phyloP scores from a whole-genome alignment of 2,329 filamentous ascomycete species.

The Fusarium bactridioides region DNA sequence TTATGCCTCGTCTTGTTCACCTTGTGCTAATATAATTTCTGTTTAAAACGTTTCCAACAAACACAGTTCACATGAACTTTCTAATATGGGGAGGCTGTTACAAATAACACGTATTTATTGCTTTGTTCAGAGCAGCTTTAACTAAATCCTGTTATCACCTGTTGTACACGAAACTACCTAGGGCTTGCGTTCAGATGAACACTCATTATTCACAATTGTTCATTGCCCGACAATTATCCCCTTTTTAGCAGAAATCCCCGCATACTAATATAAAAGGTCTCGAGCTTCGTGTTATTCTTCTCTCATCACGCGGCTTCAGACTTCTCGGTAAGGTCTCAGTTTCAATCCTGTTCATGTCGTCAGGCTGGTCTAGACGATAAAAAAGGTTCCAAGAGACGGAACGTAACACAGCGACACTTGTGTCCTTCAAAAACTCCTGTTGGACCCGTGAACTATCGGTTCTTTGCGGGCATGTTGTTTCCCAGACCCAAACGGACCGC shows the following conservation, averaged over 20 bases:
- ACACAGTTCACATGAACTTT: neutral
- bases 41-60: neutral
- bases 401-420: neutral
- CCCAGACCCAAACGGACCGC: neutral
- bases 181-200: neutral
- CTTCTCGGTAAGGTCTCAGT: neutral
- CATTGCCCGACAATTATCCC: neutral
- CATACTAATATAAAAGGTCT: neutral
- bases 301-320: neutral
- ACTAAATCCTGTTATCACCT: neutral
- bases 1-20: neutral
- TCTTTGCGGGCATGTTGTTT: neutral
- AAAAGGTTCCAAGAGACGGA: neutral
- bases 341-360: neutral
- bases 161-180: neutral
- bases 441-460: no score
- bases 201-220: neutral
- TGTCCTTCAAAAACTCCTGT: neutral
- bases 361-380: neutral
- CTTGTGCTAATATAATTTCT: neutral
- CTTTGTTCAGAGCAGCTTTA: neutral
- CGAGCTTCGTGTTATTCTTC: neutral
- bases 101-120: neutral
- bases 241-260: neutral
- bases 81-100: neutral